These are phyloP conservation scores for Penicillium griseofulvum DNA, from an alignment of 2,329 filamentous ascomycete genomes.

Conservation along the genomic window DNA sequence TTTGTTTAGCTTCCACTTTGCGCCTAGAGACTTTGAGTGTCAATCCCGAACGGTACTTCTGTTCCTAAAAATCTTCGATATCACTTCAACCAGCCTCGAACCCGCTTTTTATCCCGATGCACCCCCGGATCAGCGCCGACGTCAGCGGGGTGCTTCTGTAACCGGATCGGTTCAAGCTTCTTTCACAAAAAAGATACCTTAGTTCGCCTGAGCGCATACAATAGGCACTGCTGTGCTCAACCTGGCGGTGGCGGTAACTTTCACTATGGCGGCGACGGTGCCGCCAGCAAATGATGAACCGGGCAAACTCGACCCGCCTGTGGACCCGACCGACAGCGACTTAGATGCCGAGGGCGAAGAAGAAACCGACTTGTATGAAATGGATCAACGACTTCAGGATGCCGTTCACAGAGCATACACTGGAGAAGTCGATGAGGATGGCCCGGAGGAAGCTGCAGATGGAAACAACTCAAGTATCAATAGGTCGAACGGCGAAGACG, in stretches of 20 bases:
- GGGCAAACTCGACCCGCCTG: slow-evolving; percentile 29
- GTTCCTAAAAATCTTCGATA: neutral
- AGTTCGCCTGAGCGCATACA: slow-evolving; percentile 8
- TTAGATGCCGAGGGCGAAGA: slow-evolving; percentile 47
- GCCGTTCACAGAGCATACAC: slow-evolving; percentile 39
- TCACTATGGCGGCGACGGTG: slow-evolving; percentile 43
- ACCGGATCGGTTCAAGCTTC: slow-evolving; percentile 25
- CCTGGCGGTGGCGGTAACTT: slow-evolving; percentile 40
- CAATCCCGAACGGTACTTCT: neutral
- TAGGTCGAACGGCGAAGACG: slow-evolving; percentile 33
- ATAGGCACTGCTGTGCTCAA: slow-evolving; percentile 21
- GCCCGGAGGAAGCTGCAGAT: slow-evolving; percentile 29
- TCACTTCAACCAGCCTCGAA: neutral
- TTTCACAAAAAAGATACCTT: slow-evolving; percentile 12
- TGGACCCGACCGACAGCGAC: slow-evolving; percentile 41
- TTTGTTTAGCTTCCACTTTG: slow-evolving; percentile 19
- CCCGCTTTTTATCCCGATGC: slow-evolving; percentile 21
- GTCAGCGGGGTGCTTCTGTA: slow-evolving; percentile 31
- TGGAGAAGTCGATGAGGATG: slow-evolving; percentile 31
- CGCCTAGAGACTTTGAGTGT: slow-evolving; percentile 9
- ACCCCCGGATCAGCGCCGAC: slow-evolving; percentile 23
- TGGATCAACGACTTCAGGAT: slow-evolving; percentile 41
- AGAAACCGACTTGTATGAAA: slow-evolving; percentile 41
- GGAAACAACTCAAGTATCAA: slow-evolving; percentile 30
- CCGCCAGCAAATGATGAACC: slow-evolving; percentile 39